Conservation (phyloP, 2,329 filamentous ascomycete species). For the Myriosclerotinia scirpicola region DNA sequence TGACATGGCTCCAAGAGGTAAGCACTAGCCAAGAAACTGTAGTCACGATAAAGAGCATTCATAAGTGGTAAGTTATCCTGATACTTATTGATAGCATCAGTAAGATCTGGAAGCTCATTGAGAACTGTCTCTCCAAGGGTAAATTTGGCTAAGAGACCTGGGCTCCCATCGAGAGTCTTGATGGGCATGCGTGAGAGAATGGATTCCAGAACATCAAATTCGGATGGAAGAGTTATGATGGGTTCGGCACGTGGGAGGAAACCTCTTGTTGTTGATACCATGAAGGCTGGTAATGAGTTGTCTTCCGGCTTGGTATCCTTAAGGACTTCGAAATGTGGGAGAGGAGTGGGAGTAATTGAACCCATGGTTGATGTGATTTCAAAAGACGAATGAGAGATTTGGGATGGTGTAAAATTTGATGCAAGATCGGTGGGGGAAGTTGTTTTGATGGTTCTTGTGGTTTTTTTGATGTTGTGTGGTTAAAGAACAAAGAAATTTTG, state of each 20-base stretch:
- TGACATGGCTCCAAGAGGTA: slow-evolving; percentile 93
- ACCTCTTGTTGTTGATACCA: slow-evolving; percentile 73
- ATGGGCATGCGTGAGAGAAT: slow-evolving; percentile 78
- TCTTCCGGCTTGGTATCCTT: slow-evolving; percentile 62
- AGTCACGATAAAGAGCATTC: slow-evolving; percentile 88
- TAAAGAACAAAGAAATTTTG: slow-evolving; percentile 29
- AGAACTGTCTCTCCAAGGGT: slow-evolving; percentile 74
- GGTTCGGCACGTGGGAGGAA: slow-evolving; percentile 71
- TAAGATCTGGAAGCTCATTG: slow-evolving; percentile 74
- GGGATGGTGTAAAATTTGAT: slow-evolving; percentile 7
- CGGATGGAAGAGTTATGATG: slow-evolving; percentile 62
- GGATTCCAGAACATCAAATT: slow-evolving; percentile 71
- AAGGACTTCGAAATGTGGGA: slow-evolving; percentile 57
- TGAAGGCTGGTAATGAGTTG: slow-evolving; percentile 68
- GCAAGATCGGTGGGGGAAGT: slow-evolving; percentile 11
- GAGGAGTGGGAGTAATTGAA: slow-evolving; percentile 32
- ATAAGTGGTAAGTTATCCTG: slow-evolving; percentile 72
- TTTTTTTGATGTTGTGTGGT: slow-evolving; percentile 2
- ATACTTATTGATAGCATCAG: slow-evolving; percentile 69
- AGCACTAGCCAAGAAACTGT: slow-evolving; percentile 84
- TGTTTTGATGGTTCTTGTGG: slow-evolving; percentile 17
- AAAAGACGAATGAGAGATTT: slow-evolving; percentile 18
- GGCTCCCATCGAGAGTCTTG: slow-evolving; percentile 67
- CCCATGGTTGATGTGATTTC: slow-evolving; percentile 35
- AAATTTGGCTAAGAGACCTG: slow-evolving; percentile 74